Conservation (phyloP, 352 stramenopile species). For the Elongisporangium senticosum region DNA sequence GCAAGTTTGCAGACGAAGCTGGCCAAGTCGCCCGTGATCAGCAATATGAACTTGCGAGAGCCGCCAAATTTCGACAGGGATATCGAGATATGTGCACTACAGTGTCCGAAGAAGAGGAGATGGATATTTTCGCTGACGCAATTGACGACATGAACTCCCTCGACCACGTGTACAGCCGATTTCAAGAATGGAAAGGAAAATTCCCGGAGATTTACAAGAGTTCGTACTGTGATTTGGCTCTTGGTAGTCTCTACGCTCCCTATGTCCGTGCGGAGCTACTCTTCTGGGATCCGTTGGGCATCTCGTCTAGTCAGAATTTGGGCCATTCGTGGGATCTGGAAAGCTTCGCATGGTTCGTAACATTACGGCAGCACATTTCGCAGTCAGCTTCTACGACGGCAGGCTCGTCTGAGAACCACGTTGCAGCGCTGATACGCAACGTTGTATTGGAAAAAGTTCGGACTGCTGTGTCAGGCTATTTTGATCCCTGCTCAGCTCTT, state of each 20-base stretch:
- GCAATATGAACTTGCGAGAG: background rate
- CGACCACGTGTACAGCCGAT: slow-evolving; percentile 45
- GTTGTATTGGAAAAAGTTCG: slow-evolving; percentile 39
- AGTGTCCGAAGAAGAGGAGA: background rate
- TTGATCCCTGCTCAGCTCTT: slow-evolving; percentile 53
- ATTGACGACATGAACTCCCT: slow-evolving; percentile 70
- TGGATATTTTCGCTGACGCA: slow-evolving; percentile 51
- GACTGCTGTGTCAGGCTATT: slow-evolving; percentile 30
- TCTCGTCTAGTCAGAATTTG: slow-evolving; percentile 11
- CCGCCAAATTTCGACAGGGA: slow-evolving; percentile 13
- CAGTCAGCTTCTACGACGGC: background rate
- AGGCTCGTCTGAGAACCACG: background rate
- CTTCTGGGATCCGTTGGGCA: slow-evolving; percentile 53
- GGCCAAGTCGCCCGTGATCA: background rate
- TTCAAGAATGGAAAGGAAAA: slow-evolving; percentile 66
- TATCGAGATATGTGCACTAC: slow-evolving; percentile 13
- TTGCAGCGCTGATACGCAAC: slow-evolving; percentile 23
- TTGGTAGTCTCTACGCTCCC: slow-evolving; percentile 52
- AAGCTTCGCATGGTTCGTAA: slow-evolving; percentile 50
- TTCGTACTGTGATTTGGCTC: slow-evolving; percentile 51
- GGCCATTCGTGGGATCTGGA: slow-evolving; percentile 20
- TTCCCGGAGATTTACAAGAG: slow-evolving; percentile 69
- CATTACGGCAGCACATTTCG: slow-evolving; percentile 29
- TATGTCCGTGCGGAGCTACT: slow-evolving; percentile 65
- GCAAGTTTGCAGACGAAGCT: background rate